Evolutionary conservation across 164 flowering plant genomes (phyloP).

Genomic region (Aristolochia fimbriata): DNA sequence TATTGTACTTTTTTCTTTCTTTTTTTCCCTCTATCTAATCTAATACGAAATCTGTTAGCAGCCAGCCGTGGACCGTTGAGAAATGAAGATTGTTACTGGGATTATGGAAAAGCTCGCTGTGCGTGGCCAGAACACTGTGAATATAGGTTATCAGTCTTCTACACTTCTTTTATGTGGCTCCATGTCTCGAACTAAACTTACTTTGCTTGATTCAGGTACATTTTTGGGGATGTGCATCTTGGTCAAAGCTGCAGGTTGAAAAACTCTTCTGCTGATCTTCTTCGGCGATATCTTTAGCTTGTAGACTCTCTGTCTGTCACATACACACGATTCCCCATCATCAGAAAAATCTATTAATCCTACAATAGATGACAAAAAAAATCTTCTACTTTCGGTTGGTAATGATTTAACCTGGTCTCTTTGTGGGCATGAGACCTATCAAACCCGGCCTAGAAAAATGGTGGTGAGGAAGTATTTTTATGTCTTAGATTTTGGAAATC

Average conservation of each 20-base stretch:
- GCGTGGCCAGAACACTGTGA: constrained; percentile 92
- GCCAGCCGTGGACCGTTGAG: constrained; percentile 95
- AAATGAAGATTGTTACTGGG: constrained; percentile 95
- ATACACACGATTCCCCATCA: too few relatives aligned
- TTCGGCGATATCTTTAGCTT: constrained; percentile 50
- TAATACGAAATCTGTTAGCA: constrained; percentile 15
- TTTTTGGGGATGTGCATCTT: constrained; percentile 92
- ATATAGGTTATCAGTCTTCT: constrained; percentile 51
- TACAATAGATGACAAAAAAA: too few relatives aligned
- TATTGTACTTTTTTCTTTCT: background rate
- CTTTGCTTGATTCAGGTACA: constrained; percentile 41
- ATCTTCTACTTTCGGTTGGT: too few relatives aligned
- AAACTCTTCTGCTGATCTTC: constrained; percentile 50
- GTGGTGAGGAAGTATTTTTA: too few relatives aligned
- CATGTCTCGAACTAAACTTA: background rate
- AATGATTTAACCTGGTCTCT: too few relatives aligned
- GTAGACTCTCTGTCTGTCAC: background rate
- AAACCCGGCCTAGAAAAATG: too few relatives aligned
- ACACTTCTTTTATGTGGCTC: constrained; percentile 1
- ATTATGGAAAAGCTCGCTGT: constrained; percentile 96
- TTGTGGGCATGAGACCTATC: too few relatives aligned
- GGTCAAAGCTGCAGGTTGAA: constrained; percentile 95
- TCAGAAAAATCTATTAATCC: too few relatives aligned
- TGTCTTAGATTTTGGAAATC: too few relatives aligned
- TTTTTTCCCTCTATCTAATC: background rate